These are phyloP conservation scores for Cantharellus anzutake DNA, from an alignment of 768 basidiomycete genomes.

Conservation along the genomic window DNA sequence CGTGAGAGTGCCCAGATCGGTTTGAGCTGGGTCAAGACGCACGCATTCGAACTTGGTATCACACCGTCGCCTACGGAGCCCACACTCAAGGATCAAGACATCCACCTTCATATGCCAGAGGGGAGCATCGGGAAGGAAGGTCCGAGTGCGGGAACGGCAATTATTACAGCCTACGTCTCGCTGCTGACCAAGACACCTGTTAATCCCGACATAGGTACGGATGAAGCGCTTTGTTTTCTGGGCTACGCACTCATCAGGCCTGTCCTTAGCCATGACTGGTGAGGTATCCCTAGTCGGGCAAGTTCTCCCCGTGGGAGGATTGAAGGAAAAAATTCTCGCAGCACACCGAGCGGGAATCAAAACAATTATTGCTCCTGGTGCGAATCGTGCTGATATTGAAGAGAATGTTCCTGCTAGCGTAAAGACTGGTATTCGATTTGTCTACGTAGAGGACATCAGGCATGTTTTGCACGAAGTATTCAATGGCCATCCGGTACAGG, in stretches of 20 bases:
- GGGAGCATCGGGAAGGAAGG: conserved; percentile 90
- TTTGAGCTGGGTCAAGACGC: conserved; percentile 79
- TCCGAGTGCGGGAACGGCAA: conserved; percentile 89
- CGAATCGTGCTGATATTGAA: conserved; percentile 86
- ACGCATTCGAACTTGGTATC: conserved; percentile 79
- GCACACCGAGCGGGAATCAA: conserved; percentile 95
- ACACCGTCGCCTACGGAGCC: conserved; percentile 51
- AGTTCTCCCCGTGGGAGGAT: conserved; percentile 86
- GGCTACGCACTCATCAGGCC: not conserved
- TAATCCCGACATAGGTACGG: conserved; percentile 70
- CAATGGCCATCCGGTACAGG: conserved; percentile 33
- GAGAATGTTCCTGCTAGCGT: conserved; percentile 94
- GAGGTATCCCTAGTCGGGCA: conserved; percentile 94
- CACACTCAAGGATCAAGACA: conserved; percentile 67
- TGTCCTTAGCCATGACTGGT: conserved; percentile 74
- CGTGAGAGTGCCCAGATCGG: conserved; percentile 92
- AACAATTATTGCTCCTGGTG: conserved; percentile 70
- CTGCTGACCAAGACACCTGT: conserved; percentile 76
- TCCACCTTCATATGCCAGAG: conserved; percentile 96
- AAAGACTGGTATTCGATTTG: conserved; percentile 84
- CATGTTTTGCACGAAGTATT: conserved; percentile 86
- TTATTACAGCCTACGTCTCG: conserved; percentile 78
- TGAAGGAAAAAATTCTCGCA: conserved; percentile 93
- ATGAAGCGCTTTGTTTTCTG: conserved; percentile 1
- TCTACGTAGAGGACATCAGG: conserved; percentile 84